Percentiles rank a stretch among this genome's conserved stretches.
phyloP scores from a whole-genome alignment of 108 stramenopile species.

The Cyclotella kingstonii region DNA sequence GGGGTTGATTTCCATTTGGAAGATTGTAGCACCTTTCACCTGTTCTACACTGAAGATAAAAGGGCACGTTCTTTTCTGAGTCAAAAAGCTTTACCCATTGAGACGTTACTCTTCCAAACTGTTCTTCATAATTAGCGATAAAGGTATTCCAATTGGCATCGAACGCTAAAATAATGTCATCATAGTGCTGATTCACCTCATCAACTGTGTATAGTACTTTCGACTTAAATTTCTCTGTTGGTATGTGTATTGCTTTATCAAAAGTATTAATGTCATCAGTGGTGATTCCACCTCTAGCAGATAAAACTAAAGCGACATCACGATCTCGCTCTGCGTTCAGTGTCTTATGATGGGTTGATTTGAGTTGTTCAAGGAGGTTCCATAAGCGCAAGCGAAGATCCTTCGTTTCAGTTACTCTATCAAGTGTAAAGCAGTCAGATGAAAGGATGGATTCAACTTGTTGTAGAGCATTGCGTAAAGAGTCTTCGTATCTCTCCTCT shows the following conservation, averaged over 20 bases:
- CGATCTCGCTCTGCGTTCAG: not conserved
- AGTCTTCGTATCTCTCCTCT: not conserved
- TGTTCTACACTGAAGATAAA: slow-evolving; percentile 3
- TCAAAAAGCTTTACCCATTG: slow-evolving; percentile 5
- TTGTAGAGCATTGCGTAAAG: not conserved
- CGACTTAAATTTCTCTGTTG: not conserved
- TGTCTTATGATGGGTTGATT: not conserved
- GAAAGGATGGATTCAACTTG: not conserved
- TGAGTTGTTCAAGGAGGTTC: not conserved
- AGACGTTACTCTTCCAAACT: not conserved
- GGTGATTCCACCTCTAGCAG: too few species aligned
- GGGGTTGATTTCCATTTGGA: not conserved
- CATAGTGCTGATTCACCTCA: not conserved
- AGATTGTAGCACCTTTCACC: not conserved
- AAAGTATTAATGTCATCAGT: too few species aligned
- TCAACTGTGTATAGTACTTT: not conserved
- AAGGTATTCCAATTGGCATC: not conserved
- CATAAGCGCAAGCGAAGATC: not conserved
- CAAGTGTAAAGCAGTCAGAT: not conserved
- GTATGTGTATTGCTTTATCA: too few species aligned
- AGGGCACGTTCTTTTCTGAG: not conserved
- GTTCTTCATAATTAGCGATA: not conserved
- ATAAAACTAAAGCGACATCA: too few species aligned
- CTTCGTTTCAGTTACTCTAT: not conserved
- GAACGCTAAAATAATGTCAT: not conserved